Conservation (phyloP, 1,139 yeast genomes). For the Yamadazyma aaseri region DNA sequence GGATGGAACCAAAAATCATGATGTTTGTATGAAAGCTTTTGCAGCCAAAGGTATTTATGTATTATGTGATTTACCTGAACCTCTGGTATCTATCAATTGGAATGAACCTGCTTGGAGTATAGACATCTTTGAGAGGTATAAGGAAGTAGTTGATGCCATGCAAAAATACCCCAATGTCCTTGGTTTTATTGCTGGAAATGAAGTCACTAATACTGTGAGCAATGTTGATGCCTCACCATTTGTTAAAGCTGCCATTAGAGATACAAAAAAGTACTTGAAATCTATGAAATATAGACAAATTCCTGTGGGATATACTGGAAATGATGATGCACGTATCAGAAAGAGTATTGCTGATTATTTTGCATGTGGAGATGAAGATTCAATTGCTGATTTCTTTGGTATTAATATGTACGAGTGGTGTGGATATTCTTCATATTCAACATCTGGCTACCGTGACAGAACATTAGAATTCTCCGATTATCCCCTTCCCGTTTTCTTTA, state of each 20-base stretch:
- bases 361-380: conserved; percentile 38
- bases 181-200: conserved; percentile 65
- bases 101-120: conserved; percentile 49
- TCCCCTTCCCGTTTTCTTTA: conserved; percentile 58
- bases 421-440: conserved; percentile 55
- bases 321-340: conserved; percentile 56
- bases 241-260: conserved; percentile 63
- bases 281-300: conserved; percentile 42
- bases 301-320: conserved; percentile 64
- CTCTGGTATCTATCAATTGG: conserved; percentile 49
- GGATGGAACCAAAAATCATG: conserved; percentile 51
- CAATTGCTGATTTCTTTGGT: conserved; percentile 52
- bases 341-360: conserved; percentile 47
- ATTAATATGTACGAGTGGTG: conserved; percentile 70
- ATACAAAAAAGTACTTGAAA: conserved; percentile 49
- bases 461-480: conserved; percentile 45
- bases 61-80: conserved; percentile 55
- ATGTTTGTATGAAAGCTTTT: conserved; percentile 53
- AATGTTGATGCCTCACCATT: conserved; percentile 57
- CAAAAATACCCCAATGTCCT: conserved; percentile 46
- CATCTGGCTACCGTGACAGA: conserved; percentile 57
- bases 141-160: conserved; percentile 52
- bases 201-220: conserved; percentile 50
- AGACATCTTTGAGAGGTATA: conserved; percentile 34
- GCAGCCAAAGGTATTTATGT: conserved; percentile 57